These are phyloP conservation scores for Cladosporium sp. DNA, from an alignment of 2,329 filamentous ascomycete species.

Conservation along the genomic window DNA sequence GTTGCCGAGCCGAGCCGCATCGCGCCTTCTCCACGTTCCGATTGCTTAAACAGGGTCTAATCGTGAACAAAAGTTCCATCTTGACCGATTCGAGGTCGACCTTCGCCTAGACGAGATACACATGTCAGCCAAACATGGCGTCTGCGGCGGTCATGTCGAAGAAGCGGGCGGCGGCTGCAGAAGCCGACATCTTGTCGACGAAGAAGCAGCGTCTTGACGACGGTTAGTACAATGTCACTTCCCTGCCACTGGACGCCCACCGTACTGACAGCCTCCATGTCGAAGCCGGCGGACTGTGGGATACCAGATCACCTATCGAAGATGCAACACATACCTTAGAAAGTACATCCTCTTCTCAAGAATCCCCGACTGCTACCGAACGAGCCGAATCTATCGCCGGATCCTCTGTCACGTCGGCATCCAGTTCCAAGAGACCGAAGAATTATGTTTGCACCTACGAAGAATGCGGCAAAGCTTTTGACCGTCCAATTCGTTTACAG, in stretches of 20 bases:
- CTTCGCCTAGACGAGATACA: not conserved
- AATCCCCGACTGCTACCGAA: slow-evolving; percentile 11
- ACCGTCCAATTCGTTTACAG: slow-evolving; percentile 77
- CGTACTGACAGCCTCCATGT: not conserved
- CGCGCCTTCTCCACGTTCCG: slow-evolving; percentile 11
- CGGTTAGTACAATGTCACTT: not conserved
- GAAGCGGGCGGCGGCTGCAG: slow-evolving; percentile 14
- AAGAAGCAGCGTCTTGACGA: slow-evolving; percentile 17
- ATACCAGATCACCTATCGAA: slow-evolving; percentile 12
- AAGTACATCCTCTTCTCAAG: slow-evolving; percentile 11
- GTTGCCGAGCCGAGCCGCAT: not conserved
- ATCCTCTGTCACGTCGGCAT: slow-evolving; percentile 31
- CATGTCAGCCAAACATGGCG: slow-evolving; percentile 10
- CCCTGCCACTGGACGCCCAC: not conserved
- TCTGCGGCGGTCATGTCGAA: slow-evolving; percentile 20
- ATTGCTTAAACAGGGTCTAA: slow-evolving; percentile 9
- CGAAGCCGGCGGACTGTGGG: slow-evolving; percentile 1
- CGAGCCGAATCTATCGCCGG: slow-evolving; percentile 25
- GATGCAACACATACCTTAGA: not conserved
- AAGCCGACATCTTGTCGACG: slow-evolving; percentile 1
- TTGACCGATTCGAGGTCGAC: not conserved
- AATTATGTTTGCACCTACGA: slow-evolving; percentile 74
- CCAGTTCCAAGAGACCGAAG: slow-evolving; percentile 61
- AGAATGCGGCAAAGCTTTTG: slow-evolving; percentile 80
- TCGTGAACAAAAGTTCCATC: slow-evolving; percentile 17